phyloP scores from a whole-genome alignment of 106 monocot species.

The Triglochin maritima region DNA sequence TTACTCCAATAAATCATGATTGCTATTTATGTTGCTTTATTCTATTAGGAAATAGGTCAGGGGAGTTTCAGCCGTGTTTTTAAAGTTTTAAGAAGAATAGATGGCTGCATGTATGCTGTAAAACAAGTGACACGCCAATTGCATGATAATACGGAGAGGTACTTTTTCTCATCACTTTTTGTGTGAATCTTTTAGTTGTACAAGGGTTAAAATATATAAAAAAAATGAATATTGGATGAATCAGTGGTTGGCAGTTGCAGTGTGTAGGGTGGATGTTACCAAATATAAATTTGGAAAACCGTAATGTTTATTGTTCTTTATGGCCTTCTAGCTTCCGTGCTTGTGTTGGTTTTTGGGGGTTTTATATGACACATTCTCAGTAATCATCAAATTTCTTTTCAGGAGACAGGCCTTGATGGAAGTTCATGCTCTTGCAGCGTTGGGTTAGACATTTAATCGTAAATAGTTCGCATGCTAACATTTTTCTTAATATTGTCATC shows the following conservation, averaged over 20 bases:
- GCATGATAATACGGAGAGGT: conserved; percentile 65
- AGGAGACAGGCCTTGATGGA: conserved; percentile 86
- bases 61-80: conserved; percentile 96
- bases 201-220: too few relatives aligned
- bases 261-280: too few relatives aligned
- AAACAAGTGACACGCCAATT: conserved; percentile 63
- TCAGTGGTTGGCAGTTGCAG: too few relatives aligned
- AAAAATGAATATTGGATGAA: not conserved
- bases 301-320: too few relatives aligned
- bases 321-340: too few relatives aligned
- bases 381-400: too few relatives aligned
- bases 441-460: conserved; percentile 31
- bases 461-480: not conserved
- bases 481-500: not conserved
- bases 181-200: too few relatives aligned
- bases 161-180: conserved; percentile 2
- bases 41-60: conserved; percentile 66
- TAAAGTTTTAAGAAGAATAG: conserved; percentile 87
- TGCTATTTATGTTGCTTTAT: not conserved
- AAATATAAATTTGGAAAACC: too few relatives aligned
- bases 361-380: too few relatives aligned
- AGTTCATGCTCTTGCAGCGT: conserved; percentile 91
- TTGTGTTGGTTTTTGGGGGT: too few relatives aligned
- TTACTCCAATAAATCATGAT: too few relatives aligned
- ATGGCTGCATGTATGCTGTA: conserved; percentile 92